Evolutionary conservation across 495 filamentous ascomycete species (phyloP).

Genomic region (Cladorrhinum samala): DNA sequence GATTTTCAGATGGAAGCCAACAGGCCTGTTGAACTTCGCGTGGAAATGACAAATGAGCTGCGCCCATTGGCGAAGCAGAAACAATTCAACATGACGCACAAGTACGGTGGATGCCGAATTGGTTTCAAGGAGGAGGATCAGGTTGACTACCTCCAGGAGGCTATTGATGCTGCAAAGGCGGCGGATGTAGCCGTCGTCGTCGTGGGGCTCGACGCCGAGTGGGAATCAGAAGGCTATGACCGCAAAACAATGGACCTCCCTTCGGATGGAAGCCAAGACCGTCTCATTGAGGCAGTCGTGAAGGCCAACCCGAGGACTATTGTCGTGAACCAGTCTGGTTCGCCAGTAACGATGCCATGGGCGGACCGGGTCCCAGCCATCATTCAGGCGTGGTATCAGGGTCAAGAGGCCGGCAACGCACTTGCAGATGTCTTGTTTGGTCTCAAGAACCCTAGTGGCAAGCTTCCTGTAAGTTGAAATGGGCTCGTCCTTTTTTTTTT

Average conservation of each 20-base stretch:
- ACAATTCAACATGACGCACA: constrained; percentile 46
- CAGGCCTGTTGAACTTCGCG: constrained; percentile 41
- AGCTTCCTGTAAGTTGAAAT: constrained; percentile 56
- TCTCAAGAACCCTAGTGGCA: constrained; percentile 74
- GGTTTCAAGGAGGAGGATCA: constrained; percentile 65
- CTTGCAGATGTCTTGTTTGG: constrained; percentile 84
- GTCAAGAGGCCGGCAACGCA: constrained; percentile 86
- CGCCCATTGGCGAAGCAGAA: constrained; percentile 48
- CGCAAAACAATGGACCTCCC: constrained; percentile 79
- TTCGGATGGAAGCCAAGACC: constrained; percentile 61
- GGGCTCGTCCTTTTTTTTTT: not conserved
- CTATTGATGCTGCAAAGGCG: constrained; percentile 58
- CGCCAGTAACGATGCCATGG: constrained; percentile 84
- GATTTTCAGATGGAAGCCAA: constrained; percentile 47
- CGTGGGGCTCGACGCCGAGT: constrained; percentile 76
- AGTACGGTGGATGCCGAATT: constrained; percentile 70
- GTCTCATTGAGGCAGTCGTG: constrained; percentile 63
- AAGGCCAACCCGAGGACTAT: constrained; percentile 67
- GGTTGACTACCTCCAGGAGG: constrained; percentile 64
- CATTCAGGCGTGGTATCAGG: constrained; percentile 73
- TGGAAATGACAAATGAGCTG: constrained; percentile 58
- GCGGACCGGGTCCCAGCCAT: constrained; percentile 58
- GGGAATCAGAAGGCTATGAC: constrained; percentile 86
- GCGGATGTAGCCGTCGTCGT: constrained; percentile 74
- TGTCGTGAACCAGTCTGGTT: constrained; percentile 78